These are phyloP conservation scores for Aspergillus caelatus DNA, from an alignment of 2,329 filamentous ascomycete species.

Conservation along the genomic window DNA sequence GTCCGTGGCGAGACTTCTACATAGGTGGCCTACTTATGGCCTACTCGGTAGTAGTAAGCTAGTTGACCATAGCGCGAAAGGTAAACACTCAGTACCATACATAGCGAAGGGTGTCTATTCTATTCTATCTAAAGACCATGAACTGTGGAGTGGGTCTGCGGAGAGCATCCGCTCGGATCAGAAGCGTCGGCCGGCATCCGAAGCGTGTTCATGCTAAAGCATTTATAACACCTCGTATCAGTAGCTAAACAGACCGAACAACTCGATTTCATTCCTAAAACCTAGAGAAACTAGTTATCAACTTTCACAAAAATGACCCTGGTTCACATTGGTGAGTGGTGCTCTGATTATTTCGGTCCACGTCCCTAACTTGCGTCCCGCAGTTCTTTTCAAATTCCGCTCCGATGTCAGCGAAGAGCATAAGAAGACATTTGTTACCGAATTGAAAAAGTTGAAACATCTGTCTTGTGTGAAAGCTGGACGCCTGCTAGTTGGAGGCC, in stretches of 20 bases:
- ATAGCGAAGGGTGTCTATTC: too few relatives aligned
- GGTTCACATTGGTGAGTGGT: conserved; percentile 7
- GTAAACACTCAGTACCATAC: too few relatives aligned
- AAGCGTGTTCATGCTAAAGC: not conserved
- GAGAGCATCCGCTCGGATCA: not conserved
- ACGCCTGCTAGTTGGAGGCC: conserved; percentile 56
- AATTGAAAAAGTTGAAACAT: conserved; percentile 54
- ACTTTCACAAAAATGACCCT: conserved; percentile 2
- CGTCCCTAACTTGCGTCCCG: not conserved
- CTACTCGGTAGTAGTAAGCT: not conserved
- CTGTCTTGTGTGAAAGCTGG: conserved; percentile 53
- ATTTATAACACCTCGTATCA: not conserved
- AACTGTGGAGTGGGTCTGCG: not conserved
- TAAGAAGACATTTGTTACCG: conserved; percentile 48
- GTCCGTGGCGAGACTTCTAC: too few relatives aligned
- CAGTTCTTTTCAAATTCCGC: conserved; percentile 57
- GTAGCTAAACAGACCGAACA: not conserved
- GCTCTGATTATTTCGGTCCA: too few relatives aligned
- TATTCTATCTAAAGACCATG: not conserved
- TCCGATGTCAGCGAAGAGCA: conserved; percentile 46
- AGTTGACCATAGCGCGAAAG: too few relatives aligned
- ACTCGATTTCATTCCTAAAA: fast-evolving
- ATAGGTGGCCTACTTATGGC: not conserved
- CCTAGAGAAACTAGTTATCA: not conserved
- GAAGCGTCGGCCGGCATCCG: not conserved